Base-by-base conservation (phyloP, 2,329 filamentous ascomycete species). In the Exophiala xenobiotica region DNA sequence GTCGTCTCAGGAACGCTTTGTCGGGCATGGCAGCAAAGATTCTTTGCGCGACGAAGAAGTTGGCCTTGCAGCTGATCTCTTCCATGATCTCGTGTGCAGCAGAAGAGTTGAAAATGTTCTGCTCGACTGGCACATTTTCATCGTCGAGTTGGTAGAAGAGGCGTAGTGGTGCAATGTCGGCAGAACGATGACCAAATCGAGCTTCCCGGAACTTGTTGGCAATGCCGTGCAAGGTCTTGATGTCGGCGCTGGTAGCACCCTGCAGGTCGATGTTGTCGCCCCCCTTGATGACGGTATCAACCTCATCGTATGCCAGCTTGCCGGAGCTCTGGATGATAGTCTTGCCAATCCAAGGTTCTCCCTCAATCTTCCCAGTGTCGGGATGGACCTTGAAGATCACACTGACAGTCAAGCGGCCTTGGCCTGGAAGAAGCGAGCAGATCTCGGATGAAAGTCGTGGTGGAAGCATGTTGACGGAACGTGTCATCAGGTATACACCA, bases 91-190 rank as follows among this genome's bases (percentile, higher is more conserved):
- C 92, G 58, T 95, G 90, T 2, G 91, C 89, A 7, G 86, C 78
- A 9, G 89, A 90, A 23, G 89, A 92, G 68, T 96, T 86, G 65
- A 97, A 99, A 59, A 99, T 88, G 74, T 97, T 99, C 68, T 90
- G 83, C 74, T 96, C 90, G 33, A 97, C 91, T 2, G 92, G 93
- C 46, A 96, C 90, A 69, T 97, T 97, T 77, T 99, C 93, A 63
- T 99, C 93, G 62, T 99, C 93, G 33, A 97, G 80, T 72, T 96
- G 91, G 71, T 96, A 90, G 56, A 97, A 77, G 40, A 99, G 80
- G 51, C 93, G 87, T 46, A 99, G 81, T 33, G 92, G 86, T 26
- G 91, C 87, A 63, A 96, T 88, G 9, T 87, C 83, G 58, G 87
- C 83, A 37, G 83, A 83, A 27, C 87, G 86, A 46, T 90, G 86